Evolutionary conservation across 495 filamentous ascomycete species (phyloP), one percentile per base, ranked within the genome.

Genomic region (Hypoxylon crocopeplum): DNA sequence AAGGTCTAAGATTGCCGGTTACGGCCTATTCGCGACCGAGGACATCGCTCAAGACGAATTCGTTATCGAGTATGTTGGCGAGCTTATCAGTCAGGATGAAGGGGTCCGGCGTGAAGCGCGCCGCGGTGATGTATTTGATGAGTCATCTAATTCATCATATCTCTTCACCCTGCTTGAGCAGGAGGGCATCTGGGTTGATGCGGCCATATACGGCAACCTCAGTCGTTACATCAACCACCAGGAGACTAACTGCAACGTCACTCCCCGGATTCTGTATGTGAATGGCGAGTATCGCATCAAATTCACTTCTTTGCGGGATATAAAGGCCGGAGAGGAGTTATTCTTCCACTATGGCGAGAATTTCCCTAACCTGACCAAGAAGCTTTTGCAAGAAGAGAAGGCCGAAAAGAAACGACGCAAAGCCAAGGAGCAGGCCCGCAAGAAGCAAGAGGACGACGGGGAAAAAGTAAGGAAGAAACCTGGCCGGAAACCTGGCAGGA

Each of bases 21-120:
- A 86, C 41, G 88, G 88, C 2, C 74, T 90, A 0, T 91, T 84
- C 48, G 74, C 82, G 3, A 84, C 81, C 3, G 86, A 90, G 64
- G 67, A 83, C 29, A 79, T 88, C 15, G 76, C 77, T 16, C 76
- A 77, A 48, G 79, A 82, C 22, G 82, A 84, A 22, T 89, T 83
- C 59, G 67, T 92, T 16, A 85, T 87, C 17, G 88, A 92, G 68
- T 91, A 92, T 64, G 84, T 83, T 20, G 88, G 88, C 17, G 88
- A 91, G 59, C 74, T 90, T 5, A 83, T 90, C 29, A 84, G 83
- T 1, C 75, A 78, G 25, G 76, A 80, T 22, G 88, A 91, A 67
- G 81, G 81, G 0, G 84, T 88, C 5, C 76, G 77, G 15, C 75
- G 78, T 4, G 77, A 81, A 36, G 73, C 75, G 3, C 76, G 77